phyloP scores from a whole-genome alignment of 257 asterid species.

The Buddleja alternifolia region DNA sequence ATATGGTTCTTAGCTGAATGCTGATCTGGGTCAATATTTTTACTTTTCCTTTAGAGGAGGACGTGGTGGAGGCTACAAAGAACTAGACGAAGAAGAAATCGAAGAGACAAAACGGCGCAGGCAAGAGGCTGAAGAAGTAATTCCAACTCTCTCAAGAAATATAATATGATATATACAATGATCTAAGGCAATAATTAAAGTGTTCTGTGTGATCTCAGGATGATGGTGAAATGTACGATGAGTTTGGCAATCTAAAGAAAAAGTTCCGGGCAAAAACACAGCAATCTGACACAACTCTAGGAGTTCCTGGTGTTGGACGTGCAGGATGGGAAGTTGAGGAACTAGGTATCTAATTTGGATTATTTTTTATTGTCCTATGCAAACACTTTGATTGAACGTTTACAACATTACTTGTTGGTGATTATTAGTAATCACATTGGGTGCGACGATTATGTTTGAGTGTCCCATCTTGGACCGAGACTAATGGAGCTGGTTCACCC shows the following conservation, averaged over 20 bases:
- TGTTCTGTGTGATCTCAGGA: slow-evolving; percentile 55
- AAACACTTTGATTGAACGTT: neutral
- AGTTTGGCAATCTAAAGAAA: slow-evolving; percentile 98
- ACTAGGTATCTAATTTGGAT: slow-evolving; percentile 51
- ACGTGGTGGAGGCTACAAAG: slow-evolving; percentile 99
- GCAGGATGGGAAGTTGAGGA: slow-evolving; percentile 99
- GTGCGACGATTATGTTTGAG: neutral
- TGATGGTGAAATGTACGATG: slow-evolving; percentile 99
- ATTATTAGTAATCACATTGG: neutral
- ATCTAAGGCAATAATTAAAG: slow-evolving; percentile 2
- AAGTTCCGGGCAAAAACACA: slow-evolving; percentile 90
- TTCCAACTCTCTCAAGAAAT: slow-evolving; percentile 14
- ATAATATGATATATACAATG: slow-evolving; percentile 2
- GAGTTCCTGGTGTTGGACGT: slow-evolving; percentile 88
- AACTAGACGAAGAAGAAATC: slow-evolving; percentile 93
- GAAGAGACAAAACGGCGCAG: slow-evolving; percentile 93
- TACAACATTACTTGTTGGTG: neutral
- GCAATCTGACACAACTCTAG: slow-evolving; percentile 64
- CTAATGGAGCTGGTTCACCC: too few species aligned
- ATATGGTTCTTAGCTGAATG: slow-evolving; percentile 17
- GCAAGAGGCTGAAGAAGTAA: slow-evolving; percentile 93
- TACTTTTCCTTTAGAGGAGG: slow-evolving; percentile 73
- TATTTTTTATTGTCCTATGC: slow-evolving; percentile 1
- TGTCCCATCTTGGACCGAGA: too few species aligned
- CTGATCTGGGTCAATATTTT: slow-evolving; percentile 23